phyloP scores from a whole-genome alignment of 345 rosid species.

The Brassica napus region Da-Ae NC_063437.1:11218001-11218500 shows the following conservation, averaged over 20 bases:
- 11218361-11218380: too few relatives aligned
- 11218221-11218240: background rate
- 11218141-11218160: constrained; percentile 13
- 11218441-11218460: too few relatives aligned
- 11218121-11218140: constrained; percentile 6
- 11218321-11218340: too few relatives aligned
- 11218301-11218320: background rate
- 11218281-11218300: background rate
- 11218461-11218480: too few relatives aligned
- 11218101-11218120: constrained; percentile 2
- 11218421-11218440: too few relatives aligned
- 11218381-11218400: too few relatives aligned
- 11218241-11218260: background rate
- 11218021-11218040: constrained; percentile 77
- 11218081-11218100: background rate
- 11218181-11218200: background rate
- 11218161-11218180: background rate
- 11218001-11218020: constrained; percentile 97
- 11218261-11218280: background rate
- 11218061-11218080: background rate
- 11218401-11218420: too few relatives aligned
- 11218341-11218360: too few relatives aligned
- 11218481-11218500: too few relatives aligned
- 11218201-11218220: background rate
- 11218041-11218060: constrained; percentile 66